A percentile compares a stretch with the other conserved stretches of the same genome.
phyloP scores from a whole-genome alignment of 31 red algal species.

The Odonthalia washingtoniensis region DNA sequence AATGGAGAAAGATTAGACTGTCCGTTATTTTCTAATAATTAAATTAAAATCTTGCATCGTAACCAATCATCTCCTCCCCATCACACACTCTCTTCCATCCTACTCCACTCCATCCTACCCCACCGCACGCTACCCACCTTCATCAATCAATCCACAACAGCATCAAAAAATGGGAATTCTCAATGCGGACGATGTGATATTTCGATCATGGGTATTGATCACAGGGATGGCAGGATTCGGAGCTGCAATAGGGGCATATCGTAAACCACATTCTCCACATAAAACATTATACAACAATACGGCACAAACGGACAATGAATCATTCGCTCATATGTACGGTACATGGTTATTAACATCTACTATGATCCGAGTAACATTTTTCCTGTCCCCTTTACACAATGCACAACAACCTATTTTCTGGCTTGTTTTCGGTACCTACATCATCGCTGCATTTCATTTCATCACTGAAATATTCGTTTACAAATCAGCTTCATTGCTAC shows the following conservation, averaged over 20 bases:
- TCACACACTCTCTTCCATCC: too few species aligned
- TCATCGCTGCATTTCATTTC: constrained; percentile 74
- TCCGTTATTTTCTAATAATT: too few species aligned
- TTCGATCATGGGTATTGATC: constrained; percentile 58
- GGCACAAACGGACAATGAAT: constrained; percentile 26
- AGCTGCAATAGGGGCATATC: constrained; percentile 55
- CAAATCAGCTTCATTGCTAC: constrained; percentile 53
- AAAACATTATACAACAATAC: constrained; percentile 54
- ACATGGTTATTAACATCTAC: constrained; percentile 71
- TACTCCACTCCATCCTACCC: background rate
- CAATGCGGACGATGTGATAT: background rate
- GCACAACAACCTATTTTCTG: constrained; percentile 45
- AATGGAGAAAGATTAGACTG: too few species aligned
- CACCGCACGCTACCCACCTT: background rate
- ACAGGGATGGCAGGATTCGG: constrained; percentile 60
- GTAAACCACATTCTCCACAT: constrained; percentile 62
- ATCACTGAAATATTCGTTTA: constrained; percentile 72
- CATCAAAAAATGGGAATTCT: too few species aligned
- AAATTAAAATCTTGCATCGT: too few species aligned
- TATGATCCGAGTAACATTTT: constrained; percentile 53
- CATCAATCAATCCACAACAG: background rate
- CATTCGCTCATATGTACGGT: constrained; percentile 76
- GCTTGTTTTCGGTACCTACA: constrained; percentile 61
- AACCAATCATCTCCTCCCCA: too few species aligned
- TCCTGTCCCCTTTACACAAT: constrained; percentile 32